Evolutionary conservation across 2,329 filamentous ascomycete genomes (phyloP).

Genomic region (Penicillium hordei): DNA sequence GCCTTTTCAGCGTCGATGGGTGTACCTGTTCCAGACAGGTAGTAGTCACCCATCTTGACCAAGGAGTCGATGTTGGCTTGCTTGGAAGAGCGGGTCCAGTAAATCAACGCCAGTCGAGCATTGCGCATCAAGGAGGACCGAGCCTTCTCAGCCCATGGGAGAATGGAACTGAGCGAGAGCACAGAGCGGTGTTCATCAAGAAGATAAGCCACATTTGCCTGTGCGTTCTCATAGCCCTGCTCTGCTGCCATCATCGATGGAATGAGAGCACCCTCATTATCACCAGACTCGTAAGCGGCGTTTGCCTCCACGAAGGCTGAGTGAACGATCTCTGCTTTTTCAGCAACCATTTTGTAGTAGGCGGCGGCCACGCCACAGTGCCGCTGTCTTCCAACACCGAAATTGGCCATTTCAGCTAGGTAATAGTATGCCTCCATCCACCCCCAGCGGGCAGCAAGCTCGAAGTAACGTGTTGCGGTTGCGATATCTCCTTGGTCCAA

Average conservation of each 20-base stretch:
- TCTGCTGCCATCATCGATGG: slow-evolving; percentile 85
- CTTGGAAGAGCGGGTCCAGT: slow-evolving; percentile 92
- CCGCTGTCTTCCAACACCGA: slow-evolving; percentile 76
- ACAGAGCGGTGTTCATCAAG: slow-evolving; percentile 71
- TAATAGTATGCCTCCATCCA: slow-evolving; percentile 92
- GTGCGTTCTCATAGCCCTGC: slow-evolving; percentile 84
- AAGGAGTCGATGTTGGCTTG: slow-evolving; percentile 91
- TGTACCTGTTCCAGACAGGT: slow-evolving; percentile 77
- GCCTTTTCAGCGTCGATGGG: slow-evolving; percentile 76
- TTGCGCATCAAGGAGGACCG: slow-evolving; percentile 54
- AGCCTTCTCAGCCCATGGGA: slow-evolving; percentile 48
- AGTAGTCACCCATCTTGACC: slow-evolving; percentile 99
- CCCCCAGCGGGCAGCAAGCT: slow-evolving; percentile 76
- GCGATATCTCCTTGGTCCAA: slow-evolving; percentile 84
- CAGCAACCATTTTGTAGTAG: slow-evolving; percentile 80
- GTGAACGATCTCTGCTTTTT: slow-evolving; percentile 69
- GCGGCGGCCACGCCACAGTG: slow-evolving; percentile 73
- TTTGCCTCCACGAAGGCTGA: slow-evolving; percentile 84
- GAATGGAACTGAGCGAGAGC: slow-evolving; percentile 56
- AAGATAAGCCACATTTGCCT: slow-evolving; percentile 86
- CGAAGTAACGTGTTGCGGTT: slow-evolving; percentile 81
- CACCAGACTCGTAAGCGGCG: slow-evolving; percentile 73
- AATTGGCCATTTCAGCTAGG: slow-evolving; percentile 79
- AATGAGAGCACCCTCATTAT: slow-evolving; percentile 76
- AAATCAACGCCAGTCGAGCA: slow-evolving; percentile 72